A percentile compares a stretch with the other conserved stretches of the same genome.
phyloP scores from a whole-genome alignment of 2,329 filamentous ascomycete genomes.

The Chaetomium strumarium region DNA sequence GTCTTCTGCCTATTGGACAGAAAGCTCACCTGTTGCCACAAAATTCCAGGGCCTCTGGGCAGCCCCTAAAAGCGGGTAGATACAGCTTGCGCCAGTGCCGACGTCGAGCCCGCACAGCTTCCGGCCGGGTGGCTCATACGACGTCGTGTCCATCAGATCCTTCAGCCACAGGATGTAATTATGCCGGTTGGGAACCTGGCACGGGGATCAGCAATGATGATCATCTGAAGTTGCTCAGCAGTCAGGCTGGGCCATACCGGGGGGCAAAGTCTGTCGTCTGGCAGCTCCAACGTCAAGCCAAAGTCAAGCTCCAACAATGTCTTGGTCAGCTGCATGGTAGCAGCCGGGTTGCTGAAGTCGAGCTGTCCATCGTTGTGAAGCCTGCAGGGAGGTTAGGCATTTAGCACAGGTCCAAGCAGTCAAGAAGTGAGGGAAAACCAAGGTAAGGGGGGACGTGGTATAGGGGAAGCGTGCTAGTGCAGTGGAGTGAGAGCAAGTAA shows the following conservation, averaged over 20 bases:
- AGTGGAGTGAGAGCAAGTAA: background rate
- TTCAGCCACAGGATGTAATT: constrained; percentile 92
- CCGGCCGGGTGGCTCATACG: constrained; percentile 43
- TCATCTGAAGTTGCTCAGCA: background rate
- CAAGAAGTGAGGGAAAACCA: background rate
- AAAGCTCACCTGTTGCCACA: constrained; percentile 49
- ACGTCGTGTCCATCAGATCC: constrained; percentile 66
- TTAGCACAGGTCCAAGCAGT: background rate
- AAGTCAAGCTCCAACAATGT: constrained; percentile 74
- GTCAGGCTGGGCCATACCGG: constrained; percentile 55
- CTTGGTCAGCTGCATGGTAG: constrained; percentile 76
- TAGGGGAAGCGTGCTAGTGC: background rate
- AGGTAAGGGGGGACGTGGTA: background rate
- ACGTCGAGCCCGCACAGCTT: constrained; percentile 70
- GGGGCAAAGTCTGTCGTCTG: constrained; percentile 75
- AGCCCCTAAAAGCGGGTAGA: constrained; percentile 82
- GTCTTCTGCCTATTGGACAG: constrained; percentile 18
- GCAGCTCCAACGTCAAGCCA: constrained; percentile 62
- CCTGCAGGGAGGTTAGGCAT: constrained; percentile 20
- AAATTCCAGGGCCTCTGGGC: constrained; percentile 68
- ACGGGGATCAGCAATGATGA: background rate
- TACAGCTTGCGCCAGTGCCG: constrained; percentile 84
- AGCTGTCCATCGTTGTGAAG: constrained; percentile 46
- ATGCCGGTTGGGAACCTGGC: constrained; percentile 58
- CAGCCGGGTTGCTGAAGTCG: constrained; percentile 72